Evolutionary conservation across 2,329 filamentous ascomycete genomes (phyloP), one percentile per base, ranked within the genome.

Genomic region (Fusarium sororula): DNA sequence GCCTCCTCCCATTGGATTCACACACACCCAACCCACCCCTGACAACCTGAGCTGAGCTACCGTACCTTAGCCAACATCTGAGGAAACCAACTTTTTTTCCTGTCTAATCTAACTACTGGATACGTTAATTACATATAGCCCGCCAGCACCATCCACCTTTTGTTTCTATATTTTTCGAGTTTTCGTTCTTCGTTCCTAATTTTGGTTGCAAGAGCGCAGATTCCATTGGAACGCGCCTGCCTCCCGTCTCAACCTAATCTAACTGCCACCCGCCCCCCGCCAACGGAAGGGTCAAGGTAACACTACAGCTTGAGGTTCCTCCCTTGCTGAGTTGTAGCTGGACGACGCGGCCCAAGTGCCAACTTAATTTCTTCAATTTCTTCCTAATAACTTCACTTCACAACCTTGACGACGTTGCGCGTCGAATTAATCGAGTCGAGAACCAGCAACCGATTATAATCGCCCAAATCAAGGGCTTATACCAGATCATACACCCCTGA

Each of bases 81-180:
- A 47, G 65, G 54, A 75, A 73, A 60, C 72, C 72, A 74, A 58
- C 72, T 73, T 73, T 71, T 69, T 39, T n/a, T 3, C 14, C 42
- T 26, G 32, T n/a, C 26, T 38, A 63, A 47, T 54, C 55, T 44
- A 61, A 39, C 44, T 47, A 26, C 15, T 41, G 59, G 26, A 60
- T 39, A 57, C 63, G 39, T 50, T 72, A 66, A 74, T 73, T 72
- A 74, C 72, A 69, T 73, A 75, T 75, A 72, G n/a, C 39, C 53
- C 64, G 37, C 39, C 54, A 66, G 26, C 55, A 45, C 53, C 56
- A n/a, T 32, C 37, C 42, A 37, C 24, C 22, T 15, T 42, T 35
- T 56, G 15, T 58, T 53, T 18, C 32, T 22, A 15, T 17, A 4
- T 7, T 47, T 37, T 11, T 54, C 30, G 51, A 41, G 24, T 68